Base-by-base conservation (phyloP, 2,329 filamentous ascomycete genomes). In the Penicillium thymicola region DNA sequence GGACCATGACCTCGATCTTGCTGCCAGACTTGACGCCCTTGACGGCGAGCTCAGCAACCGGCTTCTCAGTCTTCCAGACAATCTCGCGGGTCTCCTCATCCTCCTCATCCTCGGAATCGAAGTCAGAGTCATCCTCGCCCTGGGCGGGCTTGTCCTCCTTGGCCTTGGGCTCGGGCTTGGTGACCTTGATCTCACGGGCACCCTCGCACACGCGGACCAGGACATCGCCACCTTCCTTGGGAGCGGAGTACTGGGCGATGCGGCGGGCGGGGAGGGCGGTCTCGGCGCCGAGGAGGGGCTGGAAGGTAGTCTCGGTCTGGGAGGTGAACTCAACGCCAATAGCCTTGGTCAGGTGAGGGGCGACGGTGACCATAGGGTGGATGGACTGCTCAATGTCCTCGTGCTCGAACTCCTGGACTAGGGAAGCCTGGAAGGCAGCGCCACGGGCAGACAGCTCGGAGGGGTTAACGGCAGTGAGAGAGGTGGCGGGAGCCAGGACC, bases 331-430 rank as follows among this genome's bases (percentile, higher is more conserved):
- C 82, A 51, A 97, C 89, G 73, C 94, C 94, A 61, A 99, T 89
- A 60, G 93, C 89, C 72, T 92, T 89, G 67, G 85, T 82, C 61
- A 96, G 87, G 79, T 99, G 94, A 67, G 92, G 91, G 51, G 95
- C 92, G 16, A 92, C 93, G 34, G 93, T 97, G 62, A 99, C 92
- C 72, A 92, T 90, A 51, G 94, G 88, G 81, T 99, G 93, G 46
- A 92, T 96, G 61, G 90, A 96, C 82, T 97, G 92, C 73, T 95
- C 90, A 66, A 99, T 95, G 72, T 97, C 93, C 64, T 91, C 87
- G 65, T 86, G 83, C 68, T 99, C 94, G 76, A 96, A 99, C 76
- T 96, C 93, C 75, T 92, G 87, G 74, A 99, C 91, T 62, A 99
- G 81, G 59, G 88, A 95, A 37, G 94, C 94, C 79, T 99, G 94